Evolutionary conservation across 2,329 filamentous ascomycete species (phyloP).

Genomic region (Scytalidium lignicola): DNA sequence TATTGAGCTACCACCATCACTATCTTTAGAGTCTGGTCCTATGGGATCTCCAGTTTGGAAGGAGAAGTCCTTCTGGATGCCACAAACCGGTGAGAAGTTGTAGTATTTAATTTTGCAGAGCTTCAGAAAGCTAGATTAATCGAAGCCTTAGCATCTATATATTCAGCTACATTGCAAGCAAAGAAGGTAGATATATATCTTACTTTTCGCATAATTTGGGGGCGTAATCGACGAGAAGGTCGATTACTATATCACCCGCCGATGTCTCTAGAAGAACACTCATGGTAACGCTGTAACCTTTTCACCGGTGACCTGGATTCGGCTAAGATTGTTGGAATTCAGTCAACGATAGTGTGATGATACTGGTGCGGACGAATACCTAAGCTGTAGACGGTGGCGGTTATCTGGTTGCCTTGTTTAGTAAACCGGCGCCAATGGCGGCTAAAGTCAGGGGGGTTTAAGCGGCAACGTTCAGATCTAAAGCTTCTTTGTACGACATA

Average conservation of each 20-base stretch:
- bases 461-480: not conserved
- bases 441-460: not conserved
- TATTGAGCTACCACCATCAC: conserved; percentile 89
- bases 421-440: not conserved
- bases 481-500: not conserved
- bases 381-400: not conserved
- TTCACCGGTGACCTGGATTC: not conserved
- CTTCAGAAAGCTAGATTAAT: conserved; percentile 75
- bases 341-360: no score
- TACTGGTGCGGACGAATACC: no score
- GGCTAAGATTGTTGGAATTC: not conserved
- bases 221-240: conserved; percentile 82
- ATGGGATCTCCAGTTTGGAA: conserved; percentile 95
- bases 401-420: not conserved
- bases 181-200: conserved; percentile 33
- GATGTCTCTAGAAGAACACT: conserved; percentile 92
- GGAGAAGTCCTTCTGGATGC: conserved; percentile 89
- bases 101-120: conserved; percentile 99
- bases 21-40: conserved; percentile 75
- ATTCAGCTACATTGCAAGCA: conserved; percentile 42
- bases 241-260: conserved; percentile 88
- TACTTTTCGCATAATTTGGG: conserved; percentile 95
- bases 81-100: conserved; percentile 92
- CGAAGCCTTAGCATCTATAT: conserved; percentile 45
- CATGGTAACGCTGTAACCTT: conserved; percentile 47